Base-by-base conservation (phyloP, 2,329 filamentous ascomycete genomes). In the Xylaria hypoxylon region DNA sequence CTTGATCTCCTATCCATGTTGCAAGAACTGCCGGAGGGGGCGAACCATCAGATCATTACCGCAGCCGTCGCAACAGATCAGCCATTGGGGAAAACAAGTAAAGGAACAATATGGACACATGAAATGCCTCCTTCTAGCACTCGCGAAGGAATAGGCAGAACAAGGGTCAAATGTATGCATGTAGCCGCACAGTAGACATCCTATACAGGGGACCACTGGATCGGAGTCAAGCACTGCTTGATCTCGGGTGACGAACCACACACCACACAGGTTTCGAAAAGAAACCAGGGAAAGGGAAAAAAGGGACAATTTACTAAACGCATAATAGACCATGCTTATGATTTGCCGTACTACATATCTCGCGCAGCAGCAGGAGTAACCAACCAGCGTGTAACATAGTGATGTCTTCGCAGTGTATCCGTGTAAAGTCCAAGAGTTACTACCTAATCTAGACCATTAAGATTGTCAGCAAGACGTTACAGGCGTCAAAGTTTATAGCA, bases 91-190 rank as follows among this genome's bases (percentile, higher is more conserved):
- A 22, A 65, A 19, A 50, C 19, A 19, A 4, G 4, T 47, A 33
- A 15, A 10, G 15, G 5, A 33, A 63, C 35, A 40, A 13, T 1
- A 24, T 24, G 45, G 33, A 48, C 31, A 19, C 47, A 11, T 17
- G 15, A 47, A 50, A 24, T 33, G 2, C 1, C 42, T 13, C 33
- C 48, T 19, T 38, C 53, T 24, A 15, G 3, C 3, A 2, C 19
- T 59, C 51, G 26, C 63, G 45, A 67, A 61, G 52, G 64, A 61
- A 62, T 56, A 38, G 62, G 57, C 64, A 62, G 52, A 64, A 56
- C 69, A 50, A 68, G 71, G 71, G 71, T 67, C 65, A 51, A 57
- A 68, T 68, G 62, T 69, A 73, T 75, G 74, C 71, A 71, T 58
- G 69, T 55, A 74, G 61, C 74, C 74, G 73, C 53, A 55, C 52